Base-by-base conservation (phyloP, 805 yeast genomes). In the Candida ortonii region DNA sequence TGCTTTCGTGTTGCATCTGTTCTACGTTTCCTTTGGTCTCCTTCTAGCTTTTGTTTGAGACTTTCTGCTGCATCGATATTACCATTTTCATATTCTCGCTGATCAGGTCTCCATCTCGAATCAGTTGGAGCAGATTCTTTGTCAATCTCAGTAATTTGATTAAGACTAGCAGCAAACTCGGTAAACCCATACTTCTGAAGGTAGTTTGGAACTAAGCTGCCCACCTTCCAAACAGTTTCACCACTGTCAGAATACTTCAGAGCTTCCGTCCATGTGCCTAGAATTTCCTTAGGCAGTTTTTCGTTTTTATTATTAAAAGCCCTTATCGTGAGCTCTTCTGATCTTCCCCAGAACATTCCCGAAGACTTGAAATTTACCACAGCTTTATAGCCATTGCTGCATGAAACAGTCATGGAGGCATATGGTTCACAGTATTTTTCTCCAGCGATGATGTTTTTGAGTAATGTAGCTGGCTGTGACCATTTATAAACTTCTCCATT, bases 361-460 rank as follows among this genome's bases (percentile, higher is more conserved):
- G 88, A 83, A 28, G 78, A 70, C 40, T 86, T 47, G 65, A 85
- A 93, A 33, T 76, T 82, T 13, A 85, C 78, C 3, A 72, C 68
- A 1, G 95, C 85, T 42, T 68, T 75, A 25, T 71, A 67, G 0
- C 94, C 94, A n/a, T 64, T 65, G 2, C 86, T 75, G 2, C 88
- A 76, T 28, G 73, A 71, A 2, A 93, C 68, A 0, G 80, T 76
- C 41, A 86, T 68, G 3, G 78, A 60, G 12, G 85, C 79, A 2
- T 72, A 67, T 1, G 98, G 98, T 55, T 93, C 98, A 10, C 86
- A 69, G 58, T 89, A 93, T 57, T 87, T 84, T 51, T 93, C 98
- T 16, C 98, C 97, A 2, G 97, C 96, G 50, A 93, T 78, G 29
- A 93, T 70, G 54, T 90, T 90, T 50, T 90, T 81, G 49, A 93